A percentile compares a stretch with the other conserved stretches of the same genome.
Conservation (phyloP, 768 basidiomycete genomes). For the Amanita inopinata region DNA sequence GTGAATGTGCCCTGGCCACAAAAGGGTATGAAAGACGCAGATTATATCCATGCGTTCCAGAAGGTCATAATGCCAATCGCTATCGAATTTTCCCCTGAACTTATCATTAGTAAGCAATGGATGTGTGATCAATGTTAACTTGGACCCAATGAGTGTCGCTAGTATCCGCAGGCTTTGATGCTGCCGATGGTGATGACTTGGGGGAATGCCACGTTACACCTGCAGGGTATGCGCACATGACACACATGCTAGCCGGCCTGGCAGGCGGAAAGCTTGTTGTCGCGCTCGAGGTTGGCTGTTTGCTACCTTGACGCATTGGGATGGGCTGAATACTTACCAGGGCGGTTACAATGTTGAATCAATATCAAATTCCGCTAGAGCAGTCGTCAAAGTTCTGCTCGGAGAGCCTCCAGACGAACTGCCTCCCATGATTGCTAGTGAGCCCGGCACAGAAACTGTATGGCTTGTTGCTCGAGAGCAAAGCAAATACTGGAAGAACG, state of each 20-base stretch:
- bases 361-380: conserved; percentile 78
- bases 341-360: conserved; percentile 93
- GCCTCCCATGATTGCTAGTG: conserved; percentile 62
- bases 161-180: conserved; percentile 99
- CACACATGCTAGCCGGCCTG: conserved; percentile 86
- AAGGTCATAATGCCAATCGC: conserved; percentile 95
- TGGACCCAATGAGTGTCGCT: conserved; percentile 3
- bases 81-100: conserved; percentile 90
- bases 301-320: not conserved
- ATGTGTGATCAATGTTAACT: not conserved
- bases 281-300: conserved; percentile 73
- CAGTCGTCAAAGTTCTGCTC: conserved; percentile 80
- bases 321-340: conserved; percentile 28
- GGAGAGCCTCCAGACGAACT: conserved; percentile 80
- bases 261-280: conserved; percentile 87
- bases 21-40: conserved; percentile 83
- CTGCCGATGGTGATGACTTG: conserved; percentile 85
- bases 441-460: conserved; percentile 80
- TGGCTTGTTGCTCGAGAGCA: conserved; percentile 84
- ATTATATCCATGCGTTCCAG: conserved; percentile 96
- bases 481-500: conserved; percentile 83
- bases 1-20: conserved; percentile 96
- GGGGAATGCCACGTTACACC: conserved; percentile 90
- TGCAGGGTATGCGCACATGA: conserved; percentile 95
- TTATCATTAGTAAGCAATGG: conserved; percentile 76